Evolutionary conservation across 352 stramenopile genomes (phyloP), one percentile per base, ranked within the genome.

Genomic region (Stramenopiles sp.): DNA sequence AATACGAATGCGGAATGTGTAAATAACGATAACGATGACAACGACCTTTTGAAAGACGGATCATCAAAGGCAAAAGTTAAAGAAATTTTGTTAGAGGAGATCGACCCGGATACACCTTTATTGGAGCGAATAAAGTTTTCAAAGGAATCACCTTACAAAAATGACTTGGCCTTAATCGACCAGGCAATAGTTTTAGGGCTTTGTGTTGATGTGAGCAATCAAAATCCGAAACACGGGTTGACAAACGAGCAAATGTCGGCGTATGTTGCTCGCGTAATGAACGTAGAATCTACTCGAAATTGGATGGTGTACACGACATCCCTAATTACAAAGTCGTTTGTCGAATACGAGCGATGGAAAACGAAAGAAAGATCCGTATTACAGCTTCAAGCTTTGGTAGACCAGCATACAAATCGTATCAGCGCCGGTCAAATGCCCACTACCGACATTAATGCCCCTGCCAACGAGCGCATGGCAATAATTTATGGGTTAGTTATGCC

Each of bases 181-280:
- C 90, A 91, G 83, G 89, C 94, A 32, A 95, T 98, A 80, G 80
- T 98, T 4, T 84, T 98, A 14, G 93, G 92, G 33, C 83, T 98
- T n/a, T 98, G 95, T 84, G 85, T 98, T 39, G 94, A 98, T 84
- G 93, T 98, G 4, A 97, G 97, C 84, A 97, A 97, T 87, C 95
- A 88, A 84, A 97, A 98, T 82, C 92, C 92, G 0, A 91, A 92
- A 80, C 93, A 98, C 85, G 93, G 92, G 0, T 87, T 98, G 7
- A 98, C 94, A 7, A 90, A 87, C 30, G 93, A 97, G 83, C 90
- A 98, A 87, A 98, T 98, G 94, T 67, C 92, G 83, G 92, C 92
- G 30, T 98, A 97, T 84, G 86, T 98, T 30, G 93, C 91, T 78
- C 89, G 93, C 81, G 93, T 97, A 30, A 86, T 98, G 1, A 88